Conservation (phyloP, 306 rosid genomes). For the Hippophae tibetana region DNA sequence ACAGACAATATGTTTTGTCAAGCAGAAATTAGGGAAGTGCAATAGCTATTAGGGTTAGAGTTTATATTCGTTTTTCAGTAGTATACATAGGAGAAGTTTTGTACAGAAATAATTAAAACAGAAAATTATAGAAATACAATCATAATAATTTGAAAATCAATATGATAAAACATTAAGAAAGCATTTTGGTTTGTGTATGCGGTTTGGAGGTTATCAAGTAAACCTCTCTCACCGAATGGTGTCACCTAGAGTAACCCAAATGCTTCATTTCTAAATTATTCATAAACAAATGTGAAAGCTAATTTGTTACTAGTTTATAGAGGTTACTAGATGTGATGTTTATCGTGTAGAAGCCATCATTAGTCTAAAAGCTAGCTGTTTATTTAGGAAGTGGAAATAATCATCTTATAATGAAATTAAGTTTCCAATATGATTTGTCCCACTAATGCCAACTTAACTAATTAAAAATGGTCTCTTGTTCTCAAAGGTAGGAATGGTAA, state of each 20-base stretch:
- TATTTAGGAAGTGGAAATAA: slow-evolving; percentile 2
- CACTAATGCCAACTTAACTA: not conserved
- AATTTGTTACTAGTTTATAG: not conserved
- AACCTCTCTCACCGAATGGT: slow-evolving; percentile 13
- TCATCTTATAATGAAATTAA: not conserved
- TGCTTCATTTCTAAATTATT: not conserved
- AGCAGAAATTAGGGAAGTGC: too few relatives aligned
- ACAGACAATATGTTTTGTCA: too few relatives aligned
- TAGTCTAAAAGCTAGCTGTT: slow-evolving; percentile 6
- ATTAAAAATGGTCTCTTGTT: too few relatives aligned
- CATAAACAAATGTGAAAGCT: not conserved
- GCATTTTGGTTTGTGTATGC: not conserved
- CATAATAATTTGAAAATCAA: too few relatives aligned
- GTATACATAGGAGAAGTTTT: too few relatives aligned
- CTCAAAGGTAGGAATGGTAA: too few relatives aligned
- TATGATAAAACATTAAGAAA: not conserved
- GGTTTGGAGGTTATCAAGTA: slow-evolving; percentile 13
- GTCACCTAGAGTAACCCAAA: slow-evolving; percentile 11
- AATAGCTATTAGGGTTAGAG: too few relatives aligned
- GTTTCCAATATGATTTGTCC: not conserved
- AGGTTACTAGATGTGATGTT: slow-evolving; percentile 21
- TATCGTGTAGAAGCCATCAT: slow-evolving; percentile 5
- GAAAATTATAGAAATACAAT: too few relatives aligned
- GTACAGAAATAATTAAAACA: too few relatives aligned
- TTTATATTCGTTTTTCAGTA: too few relatives aligned